Base-by-base conservation (phyloP, 1,139 yeast species). In the Yamadazyma siamensis region DNA sequence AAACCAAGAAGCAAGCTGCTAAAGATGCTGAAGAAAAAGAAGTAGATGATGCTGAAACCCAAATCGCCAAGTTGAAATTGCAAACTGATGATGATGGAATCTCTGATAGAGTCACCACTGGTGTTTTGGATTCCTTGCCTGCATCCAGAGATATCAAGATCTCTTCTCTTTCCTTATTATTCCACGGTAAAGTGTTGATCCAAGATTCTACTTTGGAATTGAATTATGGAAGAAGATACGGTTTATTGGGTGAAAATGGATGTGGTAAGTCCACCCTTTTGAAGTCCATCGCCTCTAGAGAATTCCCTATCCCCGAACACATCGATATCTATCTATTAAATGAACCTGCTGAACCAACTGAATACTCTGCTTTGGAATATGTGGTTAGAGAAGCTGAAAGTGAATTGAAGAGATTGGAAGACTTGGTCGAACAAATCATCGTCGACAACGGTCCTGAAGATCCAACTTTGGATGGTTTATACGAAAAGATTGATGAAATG, bases 201-300 rank as follows among this genome's bases (percentile, higher is more conserved):
- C 96, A 87, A 65, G 98, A 91, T 62, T 81, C 97, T 26, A 74
- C 73, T 28, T 65, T 91, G 50, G 98, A 91, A 70, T 78, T 91
- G 67, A 94, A 91, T 68, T 89, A 80, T 62, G 98, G 98, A 56
- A 86, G 96, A 69, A 80, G 96, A 64, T 91, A 94, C 59, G 95
- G 95, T 66, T 75, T 91, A 46, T 74, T 94, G 50, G 99, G 99
- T 57, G 97, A 89, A 65, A 91, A 91, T 62, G 99, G 99, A 43
- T 91, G 98, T 70, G 99, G 99, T 70, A 91, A 91, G 65, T 88
- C 97, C 25, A 91, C 99, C 18, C 80, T 91, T 52, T 67, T 91
- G 59, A 86, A 85, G 61, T 81, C 97, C 24, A 65, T 94, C 50
- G 96, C 97, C 38, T 94, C 95, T 35, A 78, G 96, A 63, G 99